Percentiles rank a stretch among this genome's conserved stretches.
Conservation (phyloP, 169 alveolate genomes). For the Perkinsus marinus region DNA sequence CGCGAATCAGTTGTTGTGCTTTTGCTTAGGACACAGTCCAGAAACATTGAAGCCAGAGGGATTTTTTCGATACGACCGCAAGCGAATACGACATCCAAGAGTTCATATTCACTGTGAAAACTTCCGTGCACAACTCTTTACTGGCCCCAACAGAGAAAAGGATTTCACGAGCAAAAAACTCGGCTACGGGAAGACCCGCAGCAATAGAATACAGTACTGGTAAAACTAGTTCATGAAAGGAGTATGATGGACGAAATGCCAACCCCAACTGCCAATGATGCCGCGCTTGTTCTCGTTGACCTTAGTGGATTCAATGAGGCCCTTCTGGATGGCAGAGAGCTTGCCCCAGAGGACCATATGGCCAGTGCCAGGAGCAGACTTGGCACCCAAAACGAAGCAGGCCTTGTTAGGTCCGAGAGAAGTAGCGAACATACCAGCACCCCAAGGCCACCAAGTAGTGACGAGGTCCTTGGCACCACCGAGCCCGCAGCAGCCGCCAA, state of each 20-base stretch:
- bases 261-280: slow-evolving; percentile 12
- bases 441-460: slow-evolving; percentile 34
- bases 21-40: no score
- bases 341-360: slow-evolving; percentile 20
- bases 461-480: background rate
- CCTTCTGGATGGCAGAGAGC: slow-evolving; percentile 30
- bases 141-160: background rate
- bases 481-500: slow-evolving; percentile 1
- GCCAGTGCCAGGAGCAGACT: slow-evolving; percentile 14
- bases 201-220: background rate
- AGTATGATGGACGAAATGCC: slow-evolving; percentile 32
- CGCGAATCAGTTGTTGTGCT: no score
- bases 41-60: no score
- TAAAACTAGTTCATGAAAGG: slow-evolving; percentile 3
- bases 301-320: slow-evolving; percentile 28
- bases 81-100: no score
- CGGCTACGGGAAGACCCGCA: background rate
- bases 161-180: background rate
- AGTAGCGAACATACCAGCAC: slow-evolving; percentile 35
- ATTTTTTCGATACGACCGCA: no score
- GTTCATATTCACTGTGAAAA: no score
- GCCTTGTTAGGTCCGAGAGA: slow-evolving; percentile 28
- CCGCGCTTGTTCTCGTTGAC: slow-evolving; percentile 18
- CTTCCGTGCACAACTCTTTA: background rate
- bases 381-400: slow-evolving; percentile 15